These are phyloP conservation scores for Huntiella bhutanensis DNA, from an alignment of 2,329 filamentous ascomycete species.

Conservation along the genomic window DNA sequence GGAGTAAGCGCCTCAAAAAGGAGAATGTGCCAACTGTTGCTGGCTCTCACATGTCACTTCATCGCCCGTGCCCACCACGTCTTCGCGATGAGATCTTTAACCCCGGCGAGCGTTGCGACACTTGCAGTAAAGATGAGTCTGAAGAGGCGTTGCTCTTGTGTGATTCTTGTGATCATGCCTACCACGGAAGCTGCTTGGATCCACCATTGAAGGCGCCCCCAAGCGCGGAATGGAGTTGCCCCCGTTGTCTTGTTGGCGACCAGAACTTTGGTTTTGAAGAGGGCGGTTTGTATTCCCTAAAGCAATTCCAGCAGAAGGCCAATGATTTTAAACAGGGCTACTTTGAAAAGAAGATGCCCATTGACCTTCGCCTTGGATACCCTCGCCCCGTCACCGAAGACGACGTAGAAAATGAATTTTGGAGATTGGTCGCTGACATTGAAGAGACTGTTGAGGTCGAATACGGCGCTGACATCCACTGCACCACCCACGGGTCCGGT, in stretches of 20 bases:
- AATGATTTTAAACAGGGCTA: conserved; percentile 89
- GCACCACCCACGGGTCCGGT: conserved; percentile 89
- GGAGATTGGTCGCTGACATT: conserved; percentile 81
- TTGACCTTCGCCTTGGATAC: conserved; percentile 65
- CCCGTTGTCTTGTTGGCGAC: conserved; percentile 83
- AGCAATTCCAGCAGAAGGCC: conserved; percentile 90
- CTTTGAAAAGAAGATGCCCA: conserved; percentile 78
- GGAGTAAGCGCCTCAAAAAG: conserved; percentile 86
- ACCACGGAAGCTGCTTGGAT: conserved; percentile 74
- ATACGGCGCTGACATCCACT: conserved; percentile 95
- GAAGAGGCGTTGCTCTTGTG: conserved; percentile 54
- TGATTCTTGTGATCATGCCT: conserved; percentile 81
- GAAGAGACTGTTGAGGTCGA: conserved; percentile 96
- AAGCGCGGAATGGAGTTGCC: conserved; percentile 87
- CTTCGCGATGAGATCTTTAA: conserved; percentile 32
- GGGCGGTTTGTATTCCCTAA: conserved; percentile 83
- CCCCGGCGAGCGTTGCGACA: conserved; percentile 57
- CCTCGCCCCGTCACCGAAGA: conserved; percentile 75
- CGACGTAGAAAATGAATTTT: conserved; percentile 91
- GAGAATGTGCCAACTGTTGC: conserved; percentile 65
- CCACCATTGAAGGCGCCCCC: conserved; percentile 61
- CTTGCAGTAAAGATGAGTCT: conserved; percentile 65
- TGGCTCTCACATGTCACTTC: conserved; percentile 90
- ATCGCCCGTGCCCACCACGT: conserved; percentile 60
- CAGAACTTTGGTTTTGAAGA: conserved; percentile 97